A percentile compares a stretch with the other conserved stretches of the same genome.
These are phyloP conservation scores for Cyclocybe cylindracea DNA, from an alignment of 768 basidiomycete species.

Conservation along the genomic window DNA sequence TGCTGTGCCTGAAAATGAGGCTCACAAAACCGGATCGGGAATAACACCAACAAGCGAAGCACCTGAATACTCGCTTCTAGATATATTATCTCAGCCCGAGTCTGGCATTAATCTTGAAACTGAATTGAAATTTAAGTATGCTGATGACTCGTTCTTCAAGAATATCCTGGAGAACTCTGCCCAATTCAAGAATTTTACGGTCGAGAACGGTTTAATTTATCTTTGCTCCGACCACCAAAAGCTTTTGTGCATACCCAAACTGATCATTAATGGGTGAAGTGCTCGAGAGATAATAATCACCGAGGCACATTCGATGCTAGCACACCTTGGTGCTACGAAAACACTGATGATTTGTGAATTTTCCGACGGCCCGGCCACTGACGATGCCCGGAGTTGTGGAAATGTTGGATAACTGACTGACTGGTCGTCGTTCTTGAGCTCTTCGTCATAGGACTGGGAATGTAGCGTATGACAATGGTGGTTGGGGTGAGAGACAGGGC, in stretches of 20 bases:
- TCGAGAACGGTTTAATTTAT: conserved; percentile 18
- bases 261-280: conserved; percentile 13
- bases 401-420: no score
- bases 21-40: neutral
- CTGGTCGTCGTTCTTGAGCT: no score
- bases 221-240: conserved; percentile 4
- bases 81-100: neutral
- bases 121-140: conserved; percentile 10
- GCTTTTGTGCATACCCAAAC: conserved; percentile 27
- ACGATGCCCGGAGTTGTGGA: no score
- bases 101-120: conserved; percentile 3
- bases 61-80: neutral
- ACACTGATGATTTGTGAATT: no score
- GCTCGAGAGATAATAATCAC: conserved; percentile 31
- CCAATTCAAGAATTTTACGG: conserved; percentile 19
- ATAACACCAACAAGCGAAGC: neutral
- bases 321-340: conserved; percentile 36
- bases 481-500: no score
- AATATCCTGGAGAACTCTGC: conserved; percentile 14
- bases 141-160: conserved; percentile 15
- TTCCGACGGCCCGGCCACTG: no score
- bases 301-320: conserved; percentile 39
- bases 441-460: no score
- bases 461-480: no score
- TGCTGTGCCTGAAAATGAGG: neutral